Conservation (phyloP, 257 asterid genomes). For the Plantago elongata region DNA sequence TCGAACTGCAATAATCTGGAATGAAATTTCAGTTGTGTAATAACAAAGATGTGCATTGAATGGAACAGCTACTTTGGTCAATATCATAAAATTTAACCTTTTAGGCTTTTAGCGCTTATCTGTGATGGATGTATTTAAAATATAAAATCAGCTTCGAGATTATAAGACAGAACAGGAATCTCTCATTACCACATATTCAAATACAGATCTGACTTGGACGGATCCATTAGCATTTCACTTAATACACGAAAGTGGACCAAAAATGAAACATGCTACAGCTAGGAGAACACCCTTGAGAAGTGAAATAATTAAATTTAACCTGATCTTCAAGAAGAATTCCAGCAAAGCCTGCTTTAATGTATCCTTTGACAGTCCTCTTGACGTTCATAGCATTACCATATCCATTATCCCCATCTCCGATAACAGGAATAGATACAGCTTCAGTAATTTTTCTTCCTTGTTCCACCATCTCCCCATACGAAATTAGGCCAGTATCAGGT, state of each 20-base stretch:
- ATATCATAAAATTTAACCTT: neutral
- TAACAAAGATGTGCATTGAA: neutral
- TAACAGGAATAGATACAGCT: conserved; percentile 79
- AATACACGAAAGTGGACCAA: neutral
- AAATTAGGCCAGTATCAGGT: conserved; percentile 87
- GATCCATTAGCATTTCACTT: conserved; percentile 1
- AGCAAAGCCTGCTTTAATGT: conserved; percentile 81
- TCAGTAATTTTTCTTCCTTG: conserved; percentile 74
- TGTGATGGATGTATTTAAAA: neutral
- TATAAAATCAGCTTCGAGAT: neutral
- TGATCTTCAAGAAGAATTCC: conserved; percentile 95
- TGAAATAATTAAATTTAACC: conserved; percentile 31
- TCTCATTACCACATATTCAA: neutral
- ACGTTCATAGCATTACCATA: conserved; percentile 95
- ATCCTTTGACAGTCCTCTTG: conserved; percentile 85
- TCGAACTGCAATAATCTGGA: neutral
- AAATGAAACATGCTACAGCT: neutral
- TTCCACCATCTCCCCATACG: conserved; percentile 91
- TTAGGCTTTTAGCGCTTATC: neutral
- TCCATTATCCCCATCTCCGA: conserved; percentile 96
- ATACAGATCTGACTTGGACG: neutral
- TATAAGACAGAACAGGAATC: neutral
- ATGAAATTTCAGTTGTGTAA: neutral
- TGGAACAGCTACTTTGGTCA: neutral
- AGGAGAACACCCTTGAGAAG: neutral